Base-by-base conservation (phyloP, 306 rosid species). In the Glycyrrhiza uralensis region DNA sequence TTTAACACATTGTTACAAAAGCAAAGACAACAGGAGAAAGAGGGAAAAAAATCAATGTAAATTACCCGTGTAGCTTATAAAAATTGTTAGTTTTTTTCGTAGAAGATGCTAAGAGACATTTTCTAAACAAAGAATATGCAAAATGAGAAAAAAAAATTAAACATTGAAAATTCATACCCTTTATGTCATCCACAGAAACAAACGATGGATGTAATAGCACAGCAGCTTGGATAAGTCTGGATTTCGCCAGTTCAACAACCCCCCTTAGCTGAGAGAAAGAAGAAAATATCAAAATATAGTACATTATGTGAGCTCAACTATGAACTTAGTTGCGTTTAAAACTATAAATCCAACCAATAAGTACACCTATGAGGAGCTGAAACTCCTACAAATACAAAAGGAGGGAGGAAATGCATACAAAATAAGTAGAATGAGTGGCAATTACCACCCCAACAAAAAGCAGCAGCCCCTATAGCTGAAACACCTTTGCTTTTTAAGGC, bases 391-490 rank as follows among this genome's bases (percentile, higher is more conserved):
- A 3, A 45, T 2, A 14, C n/a, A 62, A 33, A 76, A 13, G 30
- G 36, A n/a, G 44, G 23, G 9, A n/a, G n/a, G 6, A 2, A 13
- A 36, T 62, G 72, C 72, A 33, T 19, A 54, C 0, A 11, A 22
- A 62, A 55, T 32, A 54, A 33, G 65, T 23, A 71, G 18, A 47
- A 33, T 33, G 24, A 49, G 49, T 75, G 35, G 74, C 18, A 75
- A 87, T 82, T 79, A 88, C 96, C 98, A 23, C 98, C 98, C 96
- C 96, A 92, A 69, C 96, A 90, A 71, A 86, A 82, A 61, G 90
- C 92, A 6, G 54, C 96, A 45, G 90, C 91, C n/a, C 96, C 93
- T 0, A 90, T 41, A 7, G 88, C 81, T 32, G 88, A 77, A 79
- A 89, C 51, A 56, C 91, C 91, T 79, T 77, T 83, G 30, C 77